Conservation (phyloP, 2,329 filamentous ascomycete species). For the Phialophora verrucosa region DNA sequence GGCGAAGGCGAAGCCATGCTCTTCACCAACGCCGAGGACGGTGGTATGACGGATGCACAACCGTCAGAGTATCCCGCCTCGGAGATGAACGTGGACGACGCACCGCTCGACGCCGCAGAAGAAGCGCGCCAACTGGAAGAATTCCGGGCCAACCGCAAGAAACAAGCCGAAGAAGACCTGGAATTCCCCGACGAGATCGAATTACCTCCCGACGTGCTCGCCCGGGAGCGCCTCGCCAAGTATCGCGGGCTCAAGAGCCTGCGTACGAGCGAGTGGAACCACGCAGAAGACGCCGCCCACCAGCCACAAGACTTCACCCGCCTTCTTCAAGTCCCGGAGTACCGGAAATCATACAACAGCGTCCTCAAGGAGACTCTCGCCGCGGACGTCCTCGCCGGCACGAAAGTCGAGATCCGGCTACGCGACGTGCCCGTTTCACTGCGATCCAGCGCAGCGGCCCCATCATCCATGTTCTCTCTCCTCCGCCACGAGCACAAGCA, state of each 20-base stretch:
- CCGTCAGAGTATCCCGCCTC: constrained; percentile 92
- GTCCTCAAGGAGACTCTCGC: constrained; percentile 80
- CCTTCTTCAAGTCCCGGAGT: constrained; percentile 85
- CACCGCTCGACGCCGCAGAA: constrained; percentile 61
- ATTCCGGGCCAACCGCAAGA: constrained; percentile 74
- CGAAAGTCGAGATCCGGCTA: constrained; percentile 79
- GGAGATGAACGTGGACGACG: constrained; percentile 80
- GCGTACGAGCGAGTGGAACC: constrained; percentile 85
- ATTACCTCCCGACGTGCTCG: constrained; percentile 82
- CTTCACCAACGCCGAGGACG: constrained; percentile 60
- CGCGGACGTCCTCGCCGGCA: constrained; percentile 85
- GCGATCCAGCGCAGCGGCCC: constrained; percentile 58
- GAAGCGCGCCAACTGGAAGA: constrained; percentile 81
- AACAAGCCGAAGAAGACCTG: constrained; percentile 83
- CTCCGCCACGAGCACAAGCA: constrained; percentile 95
- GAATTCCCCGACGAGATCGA: constrained; percentile 99
- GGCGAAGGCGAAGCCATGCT: constrained; percentile 56
- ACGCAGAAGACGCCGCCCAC: constrained; percentile 80
- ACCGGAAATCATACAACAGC: constrained; percentile 79
- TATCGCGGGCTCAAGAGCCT: constrained; percentile 94
- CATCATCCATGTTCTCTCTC: constrained; percentile 80
- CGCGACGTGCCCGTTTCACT: constrained; percentile 62
- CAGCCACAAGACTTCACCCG: constrained; percentile 90
- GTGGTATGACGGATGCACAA: constrained; percentile 70
- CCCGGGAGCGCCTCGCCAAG: constrained; percentile 80